A percentile compares a stretch with the other conserved stretches of the same genome.
Evolutionary conservation across 208 protist species (phyloP).

Genomic region (Trypanosoma conorhini): DNA sequence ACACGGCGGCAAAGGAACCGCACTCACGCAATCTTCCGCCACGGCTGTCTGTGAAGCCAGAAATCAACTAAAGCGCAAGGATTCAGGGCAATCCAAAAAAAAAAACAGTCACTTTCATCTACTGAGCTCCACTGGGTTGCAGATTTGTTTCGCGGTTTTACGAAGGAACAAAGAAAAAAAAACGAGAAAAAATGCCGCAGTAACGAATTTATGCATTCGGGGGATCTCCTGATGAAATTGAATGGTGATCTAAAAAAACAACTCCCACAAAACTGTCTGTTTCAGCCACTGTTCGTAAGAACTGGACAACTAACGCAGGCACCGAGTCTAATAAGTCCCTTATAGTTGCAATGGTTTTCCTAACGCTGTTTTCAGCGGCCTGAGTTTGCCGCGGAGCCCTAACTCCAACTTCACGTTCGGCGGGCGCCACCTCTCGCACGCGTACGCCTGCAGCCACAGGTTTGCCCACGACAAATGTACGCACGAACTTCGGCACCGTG

Average conservation of each 20-base stretch:
- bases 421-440: neutral
- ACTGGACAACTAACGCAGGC: neutral
- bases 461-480: neutral
- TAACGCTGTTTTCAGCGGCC: neutral
- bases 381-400: neutral
- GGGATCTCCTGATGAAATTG: neutral
- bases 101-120: neutral
- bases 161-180: slow-evolving; percentile 12
- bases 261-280: slow-evolving; percentile 25
- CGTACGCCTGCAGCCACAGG: neutral
- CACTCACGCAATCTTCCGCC: too few species aligned
- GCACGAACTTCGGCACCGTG: neutral
- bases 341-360: neutral
- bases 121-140: neutral
- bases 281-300: slow-evolving; percentile 18
- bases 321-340: neutral
- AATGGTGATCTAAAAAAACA: slow-evolving; percentile 21
- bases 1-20: too few species aligned
- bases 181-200: neutral
- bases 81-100: neutral
- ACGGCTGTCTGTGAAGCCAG: too few species aligned
- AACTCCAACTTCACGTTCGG: neutral
- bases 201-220: neutral
- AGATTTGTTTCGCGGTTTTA: neutral
- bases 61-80: too few species aligned